Evolutionary conservation across 2,329 filamentous ascomycete species (phyloP).

Genomic region (Geosmithia flava): DNA sequence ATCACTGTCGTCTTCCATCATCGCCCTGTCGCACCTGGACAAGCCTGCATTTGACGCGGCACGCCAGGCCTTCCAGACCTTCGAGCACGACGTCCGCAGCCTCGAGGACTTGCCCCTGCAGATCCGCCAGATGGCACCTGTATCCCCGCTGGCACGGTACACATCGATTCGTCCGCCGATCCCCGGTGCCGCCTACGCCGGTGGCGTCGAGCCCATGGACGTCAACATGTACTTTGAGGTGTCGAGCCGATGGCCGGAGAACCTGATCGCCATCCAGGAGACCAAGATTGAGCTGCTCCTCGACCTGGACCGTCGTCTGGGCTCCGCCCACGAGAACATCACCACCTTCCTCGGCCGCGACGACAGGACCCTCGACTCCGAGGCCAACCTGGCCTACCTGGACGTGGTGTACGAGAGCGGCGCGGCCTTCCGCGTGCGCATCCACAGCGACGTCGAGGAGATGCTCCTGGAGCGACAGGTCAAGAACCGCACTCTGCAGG

Average conservation of each 20-base stretch:
- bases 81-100: slow-evolving; percentile 66
- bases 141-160: slow-evolving; percentile 62
- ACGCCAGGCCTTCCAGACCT: slow-evolving; percentile 54
- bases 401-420: slow-evolving; percentile 66
- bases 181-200: slow-evolving; percentile 28
- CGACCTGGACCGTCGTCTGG: slow-evolving; percentile 59
- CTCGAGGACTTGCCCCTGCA: slow-evolving; percentile 81
- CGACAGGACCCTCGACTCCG: slow-evolving; percentile 52
- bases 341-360: slow-evolving; percentile 69
- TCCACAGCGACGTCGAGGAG: slow-evolving; percentile 81
- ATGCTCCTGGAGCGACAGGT: slow-evolving; percentile 66
- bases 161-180: slow-evolving; percentile 40
- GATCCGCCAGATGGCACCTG: slow-evolving; percentile 65
- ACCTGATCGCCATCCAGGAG: slow-evolving; percentile 79
- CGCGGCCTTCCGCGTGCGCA: slow-evolving; percentile 69
- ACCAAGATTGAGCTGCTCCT: slow-evolving; percentile 87
- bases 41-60: slow-evolving; percentile 53
- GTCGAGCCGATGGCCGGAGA: slow-evolving; percentile 88
- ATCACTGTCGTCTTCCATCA: slow-evolving; percentile 30
- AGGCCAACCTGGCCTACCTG: slow-evolving; percentile 64
- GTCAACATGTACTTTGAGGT: slow-evolving; percentile 85
- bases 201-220: slow-evolving; percentile 45
- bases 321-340: slow-evolving; percentile 45
- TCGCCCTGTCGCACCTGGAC: slow-evolving; percentile 34
- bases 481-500: slow-evolving; percentile 58